Conservation (phyloP, 106 monocot genomes). For the Iris macrosiphon region DNA sequence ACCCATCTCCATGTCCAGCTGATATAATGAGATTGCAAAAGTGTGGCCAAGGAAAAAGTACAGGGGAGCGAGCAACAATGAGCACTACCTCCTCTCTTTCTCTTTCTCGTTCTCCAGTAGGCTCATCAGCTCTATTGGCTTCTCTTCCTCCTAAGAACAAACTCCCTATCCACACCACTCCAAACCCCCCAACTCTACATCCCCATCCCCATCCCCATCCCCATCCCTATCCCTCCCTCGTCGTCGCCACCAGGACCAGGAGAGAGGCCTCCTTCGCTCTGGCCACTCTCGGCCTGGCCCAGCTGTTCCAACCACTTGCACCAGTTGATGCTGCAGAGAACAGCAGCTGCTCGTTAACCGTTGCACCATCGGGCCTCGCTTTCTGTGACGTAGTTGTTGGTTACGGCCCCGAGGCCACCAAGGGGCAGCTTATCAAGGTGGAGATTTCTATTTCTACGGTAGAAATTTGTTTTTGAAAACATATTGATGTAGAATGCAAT, state of each 20-base stretch:
- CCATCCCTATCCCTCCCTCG: background rate
- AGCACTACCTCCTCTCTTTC: conserved; percentile 2
- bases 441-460: background rate
- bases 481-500: no score
- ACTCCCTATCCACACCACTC: background rate
- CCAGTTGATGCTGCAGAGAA: conserved; percentile 7
- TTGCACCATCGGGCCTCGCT: conserved; percentile 67
- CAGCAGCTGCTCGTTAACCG: conserved; percentile 31
- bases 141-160: background rate
- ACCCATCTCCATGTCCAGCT: background rate
- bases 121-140: background rate
- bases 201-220: conserved; percentile 3
- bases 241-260: conserved; percentile 14
- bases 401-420: conserved; percentile 40
- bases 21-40: background rate
- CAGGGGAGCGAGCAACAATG: background rate
- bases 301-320: conserved; percentile 5
- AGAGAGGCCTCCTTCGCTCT: conserved; percentile 33
- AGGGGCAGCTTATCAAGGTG: conserved; percentile 95
- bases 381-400: conserved; percentile 81
- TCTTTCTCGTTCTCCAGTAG: background rate
- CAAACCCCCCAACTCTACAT: background rate
- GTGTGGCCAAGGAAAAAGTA: background rate
- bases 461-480: no score
- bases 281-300: conserved; percentile 15